Evolutionary conservation across 1,284 basidiomycete genomes (phyloP), one percentile per base, ranked within the genome.

Genomic region (Cryptococcus floricola): DNA sequence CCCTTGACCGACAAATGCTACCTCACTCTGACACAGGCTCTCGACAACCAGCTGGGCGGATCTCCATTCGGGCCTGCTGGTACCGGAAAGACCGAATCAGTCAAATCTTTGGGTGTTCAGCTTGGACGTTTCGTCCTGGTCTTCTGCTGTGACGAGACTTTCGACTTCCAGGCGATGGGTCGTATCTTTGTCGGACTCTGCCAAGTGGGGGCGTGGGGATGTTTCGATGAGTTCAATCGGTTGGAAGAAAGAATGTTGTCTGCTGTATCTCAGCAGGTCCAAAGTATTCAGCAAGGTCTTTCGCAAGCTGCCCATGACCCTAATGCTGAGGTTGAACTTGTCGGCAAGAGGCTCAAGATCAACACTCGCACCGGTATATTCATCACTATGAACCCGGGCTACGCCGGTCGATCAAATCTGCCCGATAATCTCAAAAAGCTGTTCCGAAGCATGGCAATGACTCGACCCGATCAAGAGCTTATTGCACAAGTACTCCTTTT

Each of bases 131-230:
- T 98, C 70, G 96, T 98, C 18, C 81, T 99, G 48, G 96, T 99
- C 34, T 98, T 99, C 81, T 98, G 96, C 75, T 99, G 96, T 72
- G 96, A 98, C 77, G 95, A 98, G 77, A 97, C 91, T 0, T 99
- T 99, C 76, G 97, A 99, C 78, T 98, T 98, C 82, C 93, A 98
- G 73, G 96, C 96, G 2, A 98, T 99, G 96, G 95, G 95, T 61
- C 89, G 96, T 67, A 98, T 98, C 69, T 98, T 98, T 74, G 87
- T 98, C 66, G 96, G 96, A 61, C 84, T 98, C 18, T 98, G 95
- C 79, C 92, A 98, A 80, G 96, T 98, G 39, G 97, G 96, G 39
- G 96, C 96, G 0, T 99, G 97, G 94, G 94, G 94, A 27, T 97
- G 94, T 74, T 97, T 97, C 77, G 93, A 97, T 74, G 91, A 95